Conservation (phyloP, 768 basidiomycete species). For the Suillus tomentosus region DNA sequence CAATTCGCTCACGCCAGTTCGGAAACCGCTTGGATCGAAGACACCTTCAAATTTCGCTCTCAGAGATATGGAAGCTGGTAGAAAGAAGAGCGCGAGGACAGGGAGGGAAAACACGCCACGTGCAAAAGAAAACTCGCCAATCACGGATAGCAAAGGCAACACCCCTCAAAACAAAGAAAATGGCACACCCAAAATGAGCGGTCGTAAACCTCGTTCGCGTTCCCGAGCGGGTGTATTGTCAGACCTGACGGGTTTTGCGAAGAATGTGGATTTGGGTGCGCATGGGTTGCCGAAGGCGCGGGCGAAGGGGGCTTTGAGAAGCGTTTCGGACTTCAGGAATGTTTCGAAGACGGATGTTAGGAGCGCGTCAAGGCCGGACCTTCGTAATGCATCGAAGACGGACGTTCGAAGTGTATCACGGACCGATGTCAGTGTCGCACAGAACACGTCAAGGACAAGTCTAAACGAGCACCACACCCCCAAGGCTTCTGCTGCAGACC, state of each 20-base stretch:
- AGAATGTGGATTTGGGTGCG: slow-evolving; percentile 33
- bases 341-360: slow-evolving; percentile 18
- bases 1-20: slow-evolving; percentile 26
- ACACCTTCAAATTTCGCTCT: slow-evolving; percentile 15
- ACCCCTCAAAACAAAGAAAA: slow-evolving; percentile 32
- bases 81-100: not conserved
- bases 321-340: slow-evolving; percentile 39
- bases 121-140: slow-evolving; percentile 9
- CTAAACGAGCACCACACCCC: slow-evolving; percentile 19
- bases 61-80: not conserved
- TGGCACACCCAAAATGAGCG: slow-evolving; percentile 24
- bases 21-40: slow-evolving; percentile 25
- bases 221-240: slow-evolving; percentile 36
- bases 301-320: slow-evolving; percentile 36
- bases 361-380: slow-evolving; percentile 3
- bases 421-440: not conserved
- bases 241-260: slow-evolving; percentile 42
- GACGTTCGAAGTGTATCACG: not conserved
- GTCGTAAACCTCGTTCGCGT: slow-evolving; percentile 29
- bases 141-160: slow-evolving; percentile 2
- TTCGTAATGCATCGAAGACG: not conserved
- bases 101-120: slow-evolving; percentile 13
- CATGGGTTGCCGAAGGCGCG: slow-evolving; percentile 25
- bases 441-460: slow-evolving; percentile 17
- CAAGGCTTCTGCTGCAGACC: slow-evolving; percentile 17